Percentiles rank a stretch among this genome's conserved stretches.
phyloP scores from a whole-genome alignment of 2,329 filamentous ascomycete genomes.

The Alternaria panax region DNA sequence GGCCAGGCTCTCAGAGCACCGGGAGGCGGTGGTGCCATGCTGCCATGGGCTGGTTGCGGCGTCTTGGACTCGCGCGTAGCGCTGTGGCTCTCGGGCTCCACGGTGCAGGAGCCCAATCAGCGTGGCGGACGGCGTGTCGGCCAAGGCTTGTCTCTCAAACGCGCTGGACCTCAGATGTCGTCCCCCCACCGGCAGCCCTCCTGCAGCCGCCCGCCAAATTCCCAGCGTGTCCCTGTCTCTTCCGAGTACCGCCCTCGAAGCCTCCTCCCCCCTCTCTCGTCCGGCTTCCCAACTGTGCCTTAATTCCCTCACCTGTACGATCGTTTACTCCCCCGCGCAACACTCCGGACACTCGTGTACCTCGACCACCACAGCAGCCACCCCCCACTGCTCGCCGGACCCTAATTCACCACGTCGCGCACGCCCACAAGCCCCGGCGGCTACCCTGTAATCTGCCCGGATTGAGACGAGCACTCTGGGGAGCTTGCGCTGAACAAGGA shows the following conservation, averaged over 20 bases:
- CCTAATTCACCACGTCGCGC: conserved; percentile 26
- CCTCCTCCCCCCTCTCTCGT: conserved; percentile 30
- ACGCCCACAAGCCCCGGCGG: conserved; percentile 39
- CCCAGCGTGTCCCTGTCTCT: conserved; percentile 40
- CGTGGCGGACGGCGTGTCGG: conserved; percentile 29
- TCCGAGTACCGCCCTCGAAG: conserved; percentile 38
- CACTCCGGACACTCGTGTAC: conserved; percentile 9
- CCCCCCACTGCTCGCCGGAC: conserved; percentile 17
- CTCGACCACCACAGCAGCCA: conserved; percentile 25
- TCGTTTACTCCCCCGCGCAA: conserved; percentile 21
- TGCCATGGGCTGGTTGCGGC: conserved; percentile 32
- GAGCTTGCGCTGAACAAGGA: conserved; percentile 32
- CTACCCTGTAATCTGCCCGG: conserved; percentile 29
- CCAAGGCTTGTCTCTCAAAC: conserved; percentile 46
- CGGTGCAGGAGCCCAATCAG: conserved; percentile 42
- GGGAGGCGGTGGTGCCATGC: conserved; percentile 41
- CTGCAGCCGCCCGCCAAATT: conserved; percentile 48
- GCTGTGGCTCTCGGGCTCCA: conserved; percentile 43
- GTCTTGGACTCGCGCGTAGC: conserved; percentile 36
- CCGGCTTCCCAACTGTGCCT: conserved; percentile 30
- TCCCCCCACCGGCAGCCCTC: conserved; percentile 46
- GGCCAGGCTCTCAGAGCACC: conserved; percentile 18
- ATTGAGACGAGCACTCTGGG: conserved; percentile 20
- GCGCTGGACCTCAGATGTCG: conserved; percentile 47
- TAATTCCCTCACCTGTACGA: conserved; percentile 33